Evolutionary conservation across 495 filamentous ascomycete genomes (phyloP), one percentile per base, ranked within the genome.

Genomic region (Aspergillus coremiiformis): DNA sequence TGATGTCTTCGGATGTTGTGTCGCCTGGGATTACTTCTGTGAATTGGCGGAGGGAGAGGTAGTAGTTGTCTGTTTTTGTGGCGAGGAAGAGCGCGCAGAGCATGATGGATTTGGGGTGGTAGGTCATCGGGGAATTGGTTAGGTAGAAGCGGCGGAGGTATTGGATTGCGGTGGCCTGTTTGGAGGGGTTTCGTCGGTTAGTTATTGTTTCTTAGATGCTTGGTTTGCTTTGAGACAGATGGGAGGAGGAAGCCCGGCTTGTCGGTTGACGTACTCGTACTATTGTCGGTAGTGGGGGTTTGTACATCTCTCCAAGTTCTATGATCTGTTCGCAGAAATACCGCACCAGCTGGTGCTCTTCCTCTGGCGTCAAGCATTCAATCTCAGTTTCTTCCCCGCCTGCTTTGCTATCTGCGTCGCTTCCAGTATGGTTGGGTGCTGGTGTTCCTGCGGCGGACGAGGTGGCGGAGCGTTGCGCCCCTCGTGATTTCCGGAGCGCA

Each of bases 61-160:
- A 89, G 63, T 84, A 78, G 58, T 86, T 86, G 60, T 98, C 94
- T 3, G 87, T 89, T 68, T 98, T 98, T 49, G 83, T 89, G 20
- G 87, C 89, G 53, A 98, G 83, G 77, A 92, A 96, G 53, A 98
- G 78, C 33, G 89, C 85, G 30, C 89, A 86, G 23, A 85, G 81
- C 59, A 94, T 81, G 64, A 98, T 90, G 49, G 83, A 80, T 55
- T 86, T 85, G 0, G 90, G 91, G 54, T 90, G 87, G 65, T 96
- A 95, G 32, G 91, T 96, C 85, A 97, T 92, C 50, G 88, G 81
- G 30, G 87, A 93, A 68, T 95, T 95, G 53, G 85, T 88, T 21
- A 96, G 78, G 70, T 96, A 98, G 76, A 98, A 96, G 49, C 93
- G 86, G 47, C 86, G 84, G 39, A 97, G 81, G 68, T 90, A 96